Percentiles rank a stretch among this genome's conserved stretches.
phyloP scores from a whole-genome alignment of 2,329 filamentous ascomycete genomes.

The Gaeumannomyces tritici region DNA sequence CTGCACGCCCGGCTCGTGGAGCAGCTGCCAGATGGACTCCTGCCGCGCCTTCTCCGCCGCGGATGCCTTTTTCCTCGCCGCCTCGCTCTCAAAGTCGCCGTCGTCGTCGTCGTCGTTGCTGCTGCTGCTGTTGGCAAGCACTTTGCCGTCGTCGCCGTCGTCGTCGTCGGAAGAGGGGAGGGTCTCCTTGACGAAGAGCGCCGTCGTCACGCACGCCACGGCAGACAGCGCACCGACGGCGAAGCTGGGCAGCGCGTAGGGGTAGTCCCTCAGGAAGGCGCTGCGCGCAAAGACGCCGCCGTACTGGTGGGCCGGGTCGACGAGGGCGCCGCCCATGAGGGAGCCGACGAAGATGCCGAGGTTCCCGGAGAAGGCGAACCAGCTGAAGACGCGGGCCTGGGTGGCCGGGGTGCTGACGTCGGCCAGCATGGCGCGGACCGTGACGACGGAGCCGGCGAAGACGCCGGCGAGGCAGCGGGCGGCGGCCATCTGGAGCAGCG shows the following conservation, averaged over 20 bases:
- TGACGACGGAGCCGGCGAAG: constrained; percentile 65
- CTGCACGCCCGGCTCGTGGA: constrained; percentile 55
- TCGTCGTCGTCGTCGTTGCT: not conserved
- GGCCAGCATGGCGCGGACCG: constrained; percentile 67
- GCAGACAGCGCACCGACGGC: constrained; percentile 43
- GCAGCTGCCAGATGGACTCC: constrained; percentile 40
- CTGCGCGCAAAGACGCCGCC: constrained; percentile 43
- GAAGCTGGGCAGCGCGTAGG: constrained; percentile 58
- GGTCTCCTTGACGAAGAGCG: constrained; percentile 56
- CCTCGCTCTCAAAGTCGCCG: not conserved
- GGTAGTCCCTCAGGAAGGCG: constrained; percentile 52
- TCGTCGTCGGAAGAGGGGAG: constrained; percentile 19
- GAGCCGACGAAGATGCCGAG: constrained; percentile 66
- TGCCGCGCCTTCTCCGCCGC: constrained; percentile 9
- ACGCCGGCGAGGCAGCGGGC: constrained; percentile 63
- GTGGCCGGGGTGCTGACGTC: constrained; percentile 62
- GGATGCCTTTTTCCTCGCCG: constrained; percentile 3
- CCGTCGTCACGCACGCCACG: constrained; percentile 38
- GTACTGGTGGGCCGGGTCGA: constrained; percentile 57
- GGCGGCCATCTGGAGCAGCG: constrained; percentile 65
- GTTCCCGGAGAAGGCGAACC: constrained; percentile 68
- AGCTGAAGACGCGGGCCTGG: constrained; percentile 65
- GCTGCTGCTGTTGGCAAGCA: too few relatives aligned
- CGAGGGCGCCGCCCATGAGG: constrained; percentile 57
- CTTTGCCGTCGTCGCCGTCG: not conserved